These are phyloP conservation scores for Pelagophyceae sp. DNA, from an alignment of 352 stramenopile genomes.

Conservation along the genomic window DNA sequence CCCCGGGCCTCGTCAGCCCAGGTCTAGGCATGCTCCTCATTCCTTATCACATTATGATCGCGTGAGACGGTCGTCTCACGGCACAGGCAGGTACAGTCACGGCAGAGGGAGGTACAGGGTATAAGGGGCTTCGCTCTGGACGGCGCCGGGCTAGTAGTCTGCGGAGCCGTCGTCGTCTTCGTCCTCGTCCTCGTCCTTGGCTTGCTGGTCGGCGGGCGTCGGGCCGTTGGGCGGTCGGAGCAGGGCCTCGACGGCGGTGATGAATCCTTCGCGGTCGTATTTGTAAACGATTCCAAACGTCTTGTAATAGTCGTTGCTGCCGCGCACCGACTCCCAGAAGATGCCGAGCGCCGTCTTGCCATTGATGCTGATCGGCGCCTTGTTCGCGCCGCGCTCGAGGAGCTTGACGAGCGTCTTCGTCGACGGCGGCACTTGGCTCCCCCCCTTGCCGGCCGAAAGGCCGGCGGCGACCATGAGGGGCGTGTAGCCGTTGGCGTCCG, in stretches of 20 bases:
- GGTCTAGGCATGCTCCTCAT: no score
- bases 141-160: no score
- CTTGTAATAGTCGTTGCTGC: neutral
- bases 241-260: neutral
- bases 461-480: neutral
- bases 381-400: neutral
- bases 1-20: no score
- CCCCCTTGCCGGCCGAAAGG: neutral
- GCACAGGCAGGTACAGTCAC: no score
- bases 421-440: no score
- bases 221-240: neutral
- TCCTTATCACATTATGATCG: no score
- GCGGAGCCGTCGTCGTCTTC: no score
- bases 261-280: neutral
- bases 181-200: neutral
- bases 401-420: neutral
- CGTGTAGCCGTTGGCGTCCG: neutral
- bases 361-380: neutral
- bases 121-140: no score
- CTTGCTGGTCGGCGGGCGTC: neutral
- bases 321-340: neutral
- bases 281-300: neutral
- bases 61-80: no score
- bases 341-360: neutral
- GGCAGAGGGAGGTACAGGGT: no score